Base-by-base conservation (phyloP, 2,329 filamentous ascomycete genomes). In the Grosmannia huntii region DNA sequence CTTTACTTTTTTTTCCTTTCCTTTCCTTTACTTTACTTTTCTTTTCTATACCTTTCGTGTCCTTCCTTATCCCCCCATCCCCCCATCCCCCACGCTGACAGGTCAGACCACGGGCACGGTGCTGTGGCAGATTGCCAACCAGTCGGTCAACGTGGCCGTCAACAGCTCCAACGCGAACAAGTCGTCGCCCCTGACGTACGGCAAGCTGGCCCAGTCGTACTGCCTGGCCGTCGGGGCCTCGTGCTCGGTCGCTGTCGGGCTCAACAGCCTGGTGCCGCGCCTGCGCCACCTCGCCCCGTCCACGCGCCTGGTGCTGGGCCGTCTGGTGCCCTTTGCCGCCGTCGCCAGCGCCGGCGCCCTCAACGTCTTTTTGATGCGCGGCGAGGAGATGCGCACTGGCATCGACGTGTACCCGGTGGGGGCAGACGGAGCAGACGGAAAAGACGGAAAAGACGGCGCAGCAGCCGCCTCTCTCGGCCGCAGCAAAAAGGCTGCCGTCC, bases 111-210 rank as follows among this genome's bases (percentile, higher is more conserved):
- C 81, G 49, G 94, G 92, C 56, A 96, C 90, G 5, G 78, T 97
- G 44, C 85, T 86, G 64, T 99, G 94, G 94, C 94, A 99, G 74
- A 83, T 96, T 60, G 83, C 88, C 64, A 99, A 99, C 74, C 94
- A 99, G 76, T 96, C 91, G 14, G 85, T 99, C 66, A 99, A 99
- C 71, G 94, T 99, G 31, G 92, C 90, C 64, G 92, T 99, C 79
- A 99, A 99, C 80, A 90, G 84, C 70, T 89, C 92, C 68, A 99
- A 99, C 71, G 90, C 92, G 62, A 99, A 99, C 81, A 99, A 99
- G 73, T 96, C 90, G 46, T 91, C 90, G 3, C 90, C 92, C 1
- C 81, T 97, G 62, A 87, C 88, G 23, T 86, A 83, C 60, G 82
- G 83, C 25, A 88, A 89, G 64, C 85, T 99, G 62, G 81, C 86